These are phyloP conservation scores for Microascus cirrosus DNA, from an alignment of 2,329 filamentous ascomycete genomes.

Conservation along the genomic window DNA sequence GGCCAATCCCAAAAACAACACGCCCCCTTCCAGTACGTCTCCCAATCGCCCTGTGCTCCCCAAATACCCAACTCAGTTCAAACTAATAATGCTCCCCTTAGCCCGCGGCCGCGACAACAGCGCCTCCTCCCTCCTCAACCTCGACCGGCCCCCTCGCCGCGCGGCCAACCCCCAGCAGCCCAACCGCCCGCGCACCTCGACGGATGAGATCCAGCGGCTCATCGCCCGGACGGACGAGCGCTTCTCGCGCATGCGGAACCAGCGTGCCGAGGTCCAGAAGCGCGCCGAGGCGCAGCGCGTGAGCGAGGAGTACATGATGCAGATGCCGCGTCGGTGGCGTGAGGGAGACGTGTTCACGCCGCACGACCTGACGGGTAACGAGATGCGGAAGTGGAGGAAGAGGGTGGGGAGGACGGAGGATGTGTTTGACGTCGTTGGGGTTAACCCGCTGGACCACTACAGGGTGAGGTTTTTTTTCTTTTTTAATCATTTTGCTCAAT, in stretches of 20 bases:
- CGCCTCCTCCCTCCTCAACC: constrained; percentile 13
- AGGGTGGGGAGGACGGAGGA: constrained; percentile 50
- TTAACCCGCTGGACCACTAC: constrained; percentile 78
- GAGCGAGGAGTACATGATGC: constrained; percentile 43
- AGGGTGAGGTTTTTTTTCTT: constrained; percentile 47
- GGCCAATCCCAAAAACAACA: neutral
- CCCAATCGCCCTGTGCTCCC: too few relatives aligned
- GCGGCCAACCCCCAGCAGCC: constrained; percentile 3
- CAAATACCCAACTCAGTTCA: neutral
- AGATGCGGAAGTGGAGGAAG: constrained; percentile 73
- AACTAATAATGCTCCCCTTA: neutral
- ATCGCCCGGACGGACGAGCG: constrained; percentile 11
- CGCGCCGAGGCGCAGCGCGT: constrained; percentile 17
- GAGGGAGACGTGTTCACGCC: constrained; percentile 82
- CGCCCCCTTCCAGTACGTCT: neutral
- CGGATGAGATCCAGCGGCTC: constrained; percentile 8
- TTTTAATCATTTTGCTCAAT: neutral
- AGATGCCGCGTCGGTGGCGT: constrained; percentile 61
- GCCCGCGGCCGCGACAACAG: constrained; percentile 8
- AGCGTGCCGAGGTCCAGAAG: constrained; percentile 11
- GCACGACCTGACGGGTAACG: constrained; percentile 66
- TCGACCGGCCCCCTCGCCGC: constrained; percentile 11
- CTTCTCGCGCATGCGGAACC: constrained; percentile 6
- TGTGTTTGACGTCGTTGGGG: constrained; percentile 65
- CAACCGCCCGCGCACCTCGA: constrained; percentile 11